Evolutionary conservation across 352 stramenopile genomes (phyloP), one percentile per base, ranked within the genome.

Genomic region (Globisporangium cystogenes): DNA sequence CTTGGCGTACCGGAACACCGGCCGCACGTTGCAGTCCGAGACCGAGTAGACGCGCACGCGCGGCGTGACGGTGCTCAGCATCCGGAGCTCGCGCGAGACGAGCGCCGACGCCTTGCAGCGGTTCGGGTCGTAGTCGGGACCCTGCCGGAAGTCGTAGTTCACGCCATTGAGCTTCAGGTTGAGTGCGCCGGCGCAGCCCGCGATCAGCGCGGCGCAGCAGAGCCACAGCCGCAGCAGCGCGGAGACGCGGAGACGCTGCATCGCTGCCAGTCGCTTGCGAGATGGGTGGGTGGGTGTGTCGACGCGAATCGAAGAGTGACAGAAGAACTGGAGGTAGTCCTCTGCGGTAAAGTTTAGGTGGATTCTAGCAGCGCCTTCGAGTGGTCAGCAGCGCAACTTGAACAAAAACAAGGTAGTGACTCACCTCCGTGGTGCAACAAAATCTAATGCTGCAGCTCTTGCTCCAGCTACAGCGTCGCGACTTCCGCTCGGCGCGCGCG

Each of bases 1-100:
- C 70, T 93, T 93, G 57, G 83, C 83, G 18, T 56, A 63, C 29
- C 46, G 83, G 33, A 93, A 71, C 63, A 93, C 81, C 20, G 68
- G 71, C 39, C 73, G 45, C 41, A 88, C 79, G 54, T 91, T 71
- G 68, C 83, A 93, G 59, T 92, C 83, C 46, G 67, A 68, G 16
- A 94, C 67, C 60, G 71, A 76, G 68, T 92, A 94, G 39, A 77
- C 92, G 71, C 82, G 82, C 62, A 93, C 78, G 55, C 84, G 83
- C 55, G 67, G 76, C 51, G 80, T 85, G 59, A 90, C 64, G 46
- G 60, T 62, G 65, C 62, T 76, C 41, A 93, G 67, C 24, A 72
- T 63, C 63, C 81, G 85, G 59, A 93, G 70, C 63, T 93, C 82
- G 8, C n/a, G n/a, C n/a, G 69, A 53, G 20, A 74, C 74, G 63